A percentile compares a stretch with the other conserved stretches of the same genome.
Evolutionary conservation across 176 grass and related monocot genomes (phyloP).

Genomic region (Cenchrus americanus): DNA sequence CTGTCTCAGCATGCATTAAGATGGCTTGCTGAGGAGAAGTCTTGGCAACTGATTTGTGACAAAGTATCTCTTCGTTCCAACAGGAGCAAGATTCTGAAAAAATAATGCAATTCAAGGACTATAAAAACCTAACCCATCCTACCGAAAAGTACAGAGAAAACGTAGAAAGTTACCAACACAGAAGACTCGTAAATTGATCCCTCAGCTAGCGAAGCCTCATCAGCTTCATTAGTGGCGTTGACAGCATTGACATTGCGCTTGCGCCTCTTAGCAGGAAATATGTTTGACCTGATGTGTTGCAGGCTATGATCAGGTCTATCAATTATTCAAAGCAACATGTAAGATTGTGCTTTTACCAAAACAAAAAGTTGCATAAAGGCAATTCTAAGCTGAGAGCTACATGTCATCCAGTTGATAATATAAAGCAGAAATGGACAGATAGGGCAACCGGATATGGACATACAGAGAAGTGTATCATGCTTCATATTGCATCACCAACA

Average conservation of each 20-base stretch:
- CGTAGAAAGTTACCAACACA: neutral
- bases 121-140: neutral
- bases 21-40: neutral
- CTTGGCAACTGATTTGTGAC: neutral
- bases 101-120: neutral
- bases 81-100: slow-evolving; percentile 9
- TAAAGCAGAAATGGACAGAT: neutral
- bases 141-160: neutral
- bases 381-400: neutral
- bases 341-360: neutral
- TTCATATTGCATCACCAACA: neutral
- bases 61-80: neutral
- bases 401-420: neutral
- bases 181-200: neutral
- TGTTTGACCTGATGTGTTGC: neutral
- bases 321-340: slow-evolving; percentile 22
- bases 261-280: slow-evolving; percentile 22
- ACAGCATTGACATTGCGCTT: slow-evolving; percentile 25
- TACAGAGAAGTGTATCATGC: neutral
- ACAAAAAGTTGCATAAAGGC: neutral
- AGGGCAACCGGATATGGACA: neutral
- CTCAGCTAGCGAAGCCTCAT: neutral
- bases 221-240: neutral
- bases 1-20: neutral
- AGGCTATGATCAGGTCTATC: slow-evolving; percentile 20